Evolutionary conservation across 2,329 filamentous ascomycete genomes (phyloP).

Genomic region (Ilyonectria sp.): DNA sequence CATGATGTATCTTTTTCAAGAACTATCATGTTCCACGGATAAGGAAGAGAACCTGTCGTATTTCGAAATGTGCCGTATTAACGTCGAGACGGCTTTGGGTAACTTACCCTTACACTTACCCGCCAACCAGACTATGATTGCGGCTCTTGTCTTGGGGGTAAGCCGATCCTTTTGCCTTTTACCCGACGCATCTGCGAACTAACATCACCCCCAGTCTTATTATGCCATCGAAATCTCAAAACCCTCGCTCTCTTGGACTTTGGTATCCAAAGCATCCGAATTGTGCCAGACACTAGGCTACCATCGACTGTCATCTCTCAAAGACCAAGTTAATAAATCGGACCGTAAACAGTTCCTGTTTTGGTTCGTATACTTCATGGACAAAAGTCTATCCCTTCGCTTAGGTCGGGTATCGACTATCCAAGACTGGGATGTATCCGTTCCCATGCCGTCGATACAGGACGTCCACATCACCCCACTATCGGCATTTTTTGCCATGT

Average conservation of each 20-base stretch:
- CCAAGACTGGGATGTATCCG: conserved; percentile 71
- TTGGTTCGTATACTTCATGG: conserved; percentile 71
- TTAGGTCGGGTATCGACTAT: conserved; percentile 68
- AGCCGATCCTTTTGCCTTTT: background rate
- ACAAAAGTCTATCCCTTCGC: conserved; percentile 69
- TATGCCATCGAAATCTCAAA: conserved; percentile 53
- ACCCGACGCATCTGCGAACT: background rate
- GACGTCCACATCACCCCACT: conserved; percentile 47
- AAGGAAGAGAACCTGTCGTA: conserved; percentile 46
- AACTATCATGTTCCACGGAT: conserved; percentile 37
- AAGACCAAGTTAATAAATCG: conserved; percentile 34
- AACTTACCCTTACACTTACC: conserved; percentile 53
- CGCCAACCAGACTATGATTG: conserved; percentile 47
- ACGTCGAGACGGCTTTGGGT: conserved; percentile 51
- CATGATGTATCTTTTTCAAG: conserved; percentile 50
- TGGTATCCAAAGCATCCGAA: conserved; percentile 51
- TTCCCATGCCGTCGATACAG: conserved; percentile 52
- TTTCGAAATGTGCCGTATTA: conserved; percentile 44
- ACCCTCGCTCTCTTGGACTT: conserved; percentile 50
- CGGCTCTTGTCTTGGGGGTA: conserved; percentile 45
- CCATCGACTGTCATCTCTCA: conserved; percentile 46
- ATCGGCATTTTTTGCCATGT: conserved; percentile 59
- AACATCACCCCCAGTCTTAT: conserved; percentile 42
- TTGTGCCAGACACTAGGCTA: conserved; percentile 52
- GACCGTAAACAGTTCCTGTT: conserved; percentile 60